These are phyloP conservation scores for Stereocaulon alpinum DNA, from an alignment of 495 filamentous ascomycete species.

Conservation along the genomic window DNA sequence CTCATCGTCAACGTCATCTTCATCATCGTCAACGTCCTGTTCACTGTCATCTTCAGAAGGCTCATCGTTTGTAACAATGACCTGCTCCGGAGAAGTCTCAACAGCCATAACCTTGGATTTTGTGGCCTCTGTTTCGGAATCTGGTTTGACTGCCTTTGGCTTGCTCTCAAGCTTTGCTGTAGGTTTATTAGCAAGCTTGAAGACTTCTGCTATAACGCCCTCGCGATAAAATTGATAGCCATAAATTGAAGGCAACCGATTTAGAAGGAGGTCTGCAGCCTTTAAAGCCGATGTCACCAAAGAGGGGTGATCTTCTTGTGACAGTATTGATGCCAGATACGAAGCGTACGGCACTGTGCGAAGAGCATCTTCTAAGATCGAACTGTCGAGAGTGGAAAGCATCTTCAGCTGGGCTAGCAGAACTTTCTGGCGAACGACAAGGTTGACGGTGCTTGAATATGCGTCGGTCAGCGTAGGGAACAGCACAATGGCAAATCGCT, in stretches of 20 bases:
- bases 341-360: slow-evolving; percentile 95
- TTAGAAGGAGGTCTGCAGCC: slow-evolving; percentile 77
- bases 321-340: slow-evolving; percentile 88
- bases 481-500: slow-evolving; percentile 88
- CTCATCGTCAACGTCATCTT: slow-evolving; percentile 36
- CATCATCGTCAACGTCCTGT: slow-evolving; percentile 41
- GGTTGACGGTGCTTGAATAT: slow-evolving; percentile 95
- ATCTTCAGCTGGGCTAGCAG: slow-evolving; percentile 93
- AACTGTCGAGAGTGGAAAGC: slow-evolving; percentile 84
- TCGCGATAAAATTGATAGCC: slow-evolving; percentile 96
- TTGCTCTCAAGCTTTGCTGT: slow-evolving; percentile 32
- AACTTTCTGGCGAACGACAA: slow-evolving; percentile 96
- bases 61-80: slow-evolving; percentile 7
- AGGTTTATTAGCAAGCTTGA: slow-evolving; percentile 55
- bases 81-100: neutral
- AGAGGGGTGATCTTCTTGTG: slow-evolving; percentile 84
- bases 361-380: slow-evolving; percentile 75
- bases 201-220: slow-evolving; percentile 87
- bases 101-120: neutral
- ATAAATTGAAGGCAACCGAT: slow-evolving; percentile 76
- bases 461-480: slow-evolving; percentile 94
- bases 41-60: slow-evolving; percentile 23
- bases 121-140: slow-evolving; percentile 9
- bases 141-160: slow-evolving; percentile 9
- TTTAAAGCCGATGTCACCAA: slow-evolving; percentile 80